A percentile compares a stretch with the other conserved stretches of the same genome.
Conservation (phyloP, 2,329 filamentous ascomycete genomes). For the Trichoderma afroharzianum region DNA sequence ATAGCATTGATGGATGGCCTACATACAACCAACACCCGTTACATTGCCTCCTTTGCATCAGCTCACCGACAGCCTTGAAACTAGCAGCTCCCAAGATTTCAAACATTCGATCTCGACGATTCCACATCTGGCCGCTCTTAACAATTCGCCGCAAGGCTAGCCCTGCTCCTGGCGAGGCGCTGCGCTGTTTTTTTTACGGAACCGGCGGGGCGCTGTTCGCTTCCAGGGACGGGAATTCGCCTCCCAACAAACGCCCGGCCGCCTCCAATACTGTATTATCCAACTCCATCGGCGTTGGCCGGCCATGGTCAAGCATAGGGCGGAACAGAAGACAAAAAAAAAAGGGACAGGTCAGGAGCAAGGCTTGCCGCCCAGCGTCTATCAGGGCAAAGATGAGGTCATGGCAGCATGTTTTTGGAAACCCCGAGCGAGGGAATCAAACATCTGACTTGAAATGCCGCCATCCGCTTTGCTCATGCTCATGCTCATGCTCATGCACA, state of each 20-base stretch:
- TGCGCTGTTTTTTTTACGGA: constrained; percentile 18
- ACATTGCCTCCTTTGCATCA: background rate
- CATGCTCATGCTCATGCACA: background rate
- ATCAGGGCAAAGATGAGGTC: background rate
- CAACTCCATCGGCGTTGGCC: background rate
- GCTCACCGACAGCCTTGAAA: background rate
- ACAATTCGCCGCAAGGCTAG: constrained; percentile 8
- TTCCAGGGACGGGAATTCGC: background rate
- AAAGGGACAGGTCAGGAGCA: background rate
- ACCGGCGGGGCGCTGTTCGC: constrained; percentile 12
- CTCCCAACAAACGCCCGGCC: constrained; percentile 10
- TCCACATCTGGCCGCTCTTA: background rate
- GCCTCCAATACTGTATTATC: background rate
- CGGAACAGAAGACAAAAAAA: background rate
- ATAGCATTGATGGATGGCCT: background rate
- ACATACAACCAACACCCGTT: background rate
- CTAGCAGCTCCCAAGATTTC: background rate
- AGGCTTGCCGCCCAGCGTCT: background rate
- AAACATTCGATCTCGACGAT: background rate
- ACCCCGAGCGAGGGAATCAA: background rate
- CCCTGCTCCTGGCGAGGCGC: background rate
- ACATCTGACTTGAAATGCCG: background rate
- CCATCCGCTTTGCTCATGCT: background rate
- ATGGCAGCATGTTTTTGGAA: background rate
- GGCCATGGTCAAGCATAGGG: background rate